A percentile compares a stretch with the other conserved stretches of the same genome.
phyloP scores from a whole-genome alignment of 2,329 filamentous ascomycete species.

The Macroventuria anomochaeta region DNA sequence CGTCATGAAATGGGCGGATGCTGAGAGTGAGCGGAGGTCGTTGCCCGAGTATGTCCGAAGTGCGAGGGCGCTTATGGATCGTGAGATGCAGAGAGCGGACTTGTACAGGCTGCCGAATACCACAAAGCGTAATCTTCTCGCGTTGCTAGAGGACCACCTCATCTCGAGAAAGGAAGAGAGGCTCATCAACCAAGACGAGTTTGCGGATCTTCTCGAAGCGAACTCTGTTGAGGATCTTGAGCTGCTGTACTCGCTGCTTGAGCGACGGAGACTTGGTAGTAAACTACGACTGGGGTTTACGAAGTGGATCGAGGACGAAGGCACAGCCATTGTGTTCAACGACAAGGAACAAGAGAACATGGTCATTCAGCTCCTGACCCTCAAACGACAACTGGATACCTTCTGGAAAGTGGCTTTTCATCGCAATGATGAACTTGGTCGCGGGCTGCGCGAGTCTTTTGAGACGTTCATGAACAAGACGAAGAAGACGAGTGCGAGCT shows the following conservation, averaged over 20 bases:
- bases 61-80: slow-evolving; percentile 71
- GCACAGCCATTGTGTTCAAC: slow-evolving; percentile 79
- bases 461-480: slow-evolving; percentile 90
- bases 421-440: slow-evolving; percentile 76
- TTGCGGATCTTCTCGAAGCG: slow-evolving; percentile 75
- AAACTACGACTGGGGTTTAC: slow-evolving; percentile 76
- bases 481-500: slow-evolving; percentile 72
- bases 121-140: slow-evolving; percentile 78
- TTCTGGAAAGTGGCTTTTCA: slow-evolving; percentile 79
- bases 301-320: slow-evolving; percentile 77
- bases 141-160: slow-evolving; percentile 73
- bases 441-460: slow-evolving; percentile 84
- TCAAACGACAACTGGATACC: slow-evolving; percentile 79
- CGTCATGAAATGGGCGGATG: slow-evolving; percentile 72
- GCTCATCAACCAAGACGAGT: slow-evolving; percentile 65
- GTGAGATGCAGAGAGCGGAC: slow-evolving; percentile 79
- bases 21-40: slow-evolving; percentile 64
- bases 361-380: slow-evolving; percentile 79
- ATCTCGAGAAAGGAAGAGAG: slow-evolving; percentile 69
- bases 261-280: slow-evolving; percentile 72
- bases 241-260: slow-evolving; percentile 78
- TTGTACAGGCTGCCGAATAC: slow-evolving; percentile 81
- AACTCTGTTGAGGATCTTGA: slow-evolving; percentile 74
- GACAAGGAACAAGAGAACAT: slow-evolving; percentile 81
- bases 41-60: slow-evolving; percentile 78